Base-by-base conservation (phyloP, 495 filamentous ascomycete genomes). In the Rusavskia elegans region DNA sequence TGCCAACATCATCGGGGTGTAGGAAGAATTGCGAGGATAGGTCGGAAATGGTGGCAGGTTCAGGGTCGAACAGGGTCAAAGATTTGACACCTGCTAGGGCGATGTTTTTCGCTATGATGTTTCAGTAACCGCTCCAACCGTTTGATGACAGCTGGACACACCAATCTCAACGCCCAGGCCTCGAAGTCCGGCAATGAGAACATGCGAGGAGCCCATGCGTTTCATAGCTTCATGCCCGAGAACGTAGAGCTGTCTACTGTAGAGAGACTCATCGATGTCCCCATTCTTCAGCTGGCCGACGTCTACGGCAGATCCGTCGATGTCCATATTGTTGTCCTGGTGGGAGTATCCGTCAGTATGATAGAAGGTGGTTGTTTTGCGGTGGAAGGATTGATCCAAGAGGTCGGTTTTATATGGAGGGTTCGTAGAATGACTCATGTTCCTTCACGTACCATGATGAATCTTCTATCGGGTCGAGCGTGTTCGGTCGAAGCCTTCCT, bases 141-240 rank as follows among this genome's bases (percentile, higher is more conserved):
- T 48, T 11, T 19, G 23, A 19, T 13, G 46, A 17, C 20, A 41
- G 13, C n/a, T 23, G 50, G 54, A 65, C 74, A 57, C 65, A 81
- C 78, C 78, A 62, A 99, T 95, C 69, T 99, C 93, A 46, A 95
- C 89, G 69, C 93, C 93, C 32, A 99, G 77, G 19, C 93, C 92
- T 64, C 89, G 87, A 58, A 96, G 69, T 50, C 93, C 93, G 49
- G 88, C 85, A 49, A 99, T 78, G 19, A 99, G 83, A 42, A 99
- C 80, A 65, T 97, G 89, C 20, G 93, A 97, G 48, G 88, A 84
- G 64, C 89, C 77, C 93, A 99, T 99, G 52, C 89, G 85, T 72
- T 94, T 97, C 93, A 99, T 99, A 50, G 93, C 93, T 72, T 99
- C 93, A 68, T 97, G 93, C 30, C 93, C 93, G 53, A 99, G 80